Percentiles rank a stretch among this genome's conserved stretches.
Evolutionary conservation across 306 rosid species (phyloP).

Genomic region (Cyclanthera cordifolia): DNA sequence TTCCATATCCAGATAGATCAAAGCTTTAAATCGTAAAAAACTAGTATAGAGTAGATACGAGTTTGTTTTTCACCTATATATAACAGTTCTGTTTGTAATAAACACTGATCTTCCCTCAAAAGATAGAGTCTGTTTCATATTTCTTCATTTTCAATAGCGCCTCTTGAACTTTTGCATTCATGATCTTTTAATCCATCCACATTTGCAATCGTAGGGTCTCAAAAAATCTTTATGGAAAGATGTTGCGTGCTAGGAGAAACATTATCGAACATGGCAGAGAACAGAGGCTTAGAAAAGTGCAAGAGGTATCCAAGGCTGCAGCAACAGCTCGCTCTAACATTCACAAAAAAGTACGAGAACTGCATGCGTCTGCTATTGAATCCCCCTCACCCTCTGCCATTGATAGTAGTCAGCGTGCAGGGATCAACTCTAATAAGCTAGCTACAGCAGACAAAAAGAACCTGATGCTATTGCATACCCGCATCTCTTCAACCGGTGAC

Average conservation of each 20-base stretch:
- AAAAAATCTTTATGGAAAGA: constrained; percentile 42
- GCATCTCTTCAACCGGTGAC: constrained; percentile 24
- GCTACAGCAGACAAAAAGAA: constrained; percentile 20
- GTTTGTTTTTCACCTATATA: not conserved
- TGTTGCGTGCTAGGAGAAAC: constrained; percentile 50
- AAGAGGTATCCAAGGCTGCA: constrained; percentile 57
- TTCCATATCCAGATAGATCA: not conserved
- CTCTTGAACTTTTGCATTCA: not conserved
- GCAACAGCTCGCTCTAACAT: constrained; percentile 59
- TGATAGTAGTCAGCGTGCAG: constrained; percentile 22
- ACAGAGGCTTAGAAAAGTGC: constrained; percentile 44
- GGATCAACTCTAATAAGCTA: constrained; percentile 20
- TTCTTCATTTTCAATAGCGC: not conserved
- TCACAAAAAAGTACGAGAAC: constrained; percentile 55
- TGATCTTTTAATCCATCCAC: constrained; percentile 3
- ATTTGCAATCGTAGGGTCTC: constrained; percentile 48
- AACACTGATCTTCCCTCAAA: not conserved
- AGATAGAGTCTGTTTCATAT: not conserved
- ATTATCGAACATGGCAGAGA: constrained; percentile 39
- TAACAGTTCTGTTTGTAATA: not conserved
- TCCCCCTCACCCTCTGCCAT: constrained; percentile 26
- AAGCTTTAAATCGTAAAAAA: not conserved
- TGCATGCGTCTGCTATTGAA: constrained; percentile 37
- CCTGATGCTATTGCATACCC: constrained; percentile 21
- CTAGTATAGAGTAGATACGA: not conserved